Evolutionary conservation across 352 stramenopile species (phyloP), one percentile per base, ranked within the genome.

Genomic region (Thraustochytrium sp.): DNA sequence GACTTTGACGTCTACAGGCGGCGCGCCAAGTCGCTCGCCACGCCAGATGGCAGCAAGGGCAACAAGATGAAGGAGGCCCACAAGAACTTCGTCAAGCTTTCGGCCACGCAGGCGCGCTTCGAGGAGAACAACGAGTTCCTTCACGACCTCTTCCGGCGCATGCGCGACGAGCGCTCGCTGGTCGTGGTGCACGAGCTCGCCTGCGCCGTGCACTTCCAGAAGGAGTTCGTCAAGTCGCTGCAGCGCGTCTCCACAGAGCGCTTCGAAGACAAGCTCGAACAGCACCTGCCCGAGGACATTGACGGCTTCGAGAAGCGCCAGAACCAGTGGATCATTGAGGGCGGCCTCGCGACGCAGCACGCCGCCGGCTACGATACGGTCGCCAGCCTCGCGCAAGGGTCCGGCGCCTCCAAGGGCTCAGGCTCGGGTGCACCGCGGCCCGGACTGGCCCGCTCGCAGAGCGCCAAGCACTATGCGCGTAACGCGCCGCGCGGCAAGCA

Each of bases 1-100:
- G 68, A 80, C 51, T 80, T 65, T 46, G 68, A 80, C 38, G 53
- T 63, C 23, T 80, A 80, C 38, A 42, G 68, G 46, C 68, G 68
- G 31, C 68, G 68, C 53, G 68, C 68, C 48, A 80, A 64, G 53
- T 65, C 68, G 21, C 59, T 72, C 11, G 42, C 65, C 13, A 26
- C 26, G 11, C 65, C 36, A 18, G 42, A 29, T 77, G 51, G 36
- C n/a, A 26, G 29, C 34, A 42, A 64, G 23, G 68, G n/a, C 37
- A 23, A 23, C 8, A 61, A 72, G 53, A n/a, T 38, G 3, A 23
- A 13, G 9, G 36, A 65, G 26, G 68, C 68, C 21, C 68, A 75
- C 8, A 46, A 51, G n/a, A 80, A 80, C 38, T 80, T 80, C 63
- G 23, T 26, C 42, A 80, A 80, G 31, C 68, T 80, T 11, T 23